Evolutionary conservation across 2,329 filamentous ascomycete genomes (phyloP).

Genomic region (Colletotrichum lini): DNA sequence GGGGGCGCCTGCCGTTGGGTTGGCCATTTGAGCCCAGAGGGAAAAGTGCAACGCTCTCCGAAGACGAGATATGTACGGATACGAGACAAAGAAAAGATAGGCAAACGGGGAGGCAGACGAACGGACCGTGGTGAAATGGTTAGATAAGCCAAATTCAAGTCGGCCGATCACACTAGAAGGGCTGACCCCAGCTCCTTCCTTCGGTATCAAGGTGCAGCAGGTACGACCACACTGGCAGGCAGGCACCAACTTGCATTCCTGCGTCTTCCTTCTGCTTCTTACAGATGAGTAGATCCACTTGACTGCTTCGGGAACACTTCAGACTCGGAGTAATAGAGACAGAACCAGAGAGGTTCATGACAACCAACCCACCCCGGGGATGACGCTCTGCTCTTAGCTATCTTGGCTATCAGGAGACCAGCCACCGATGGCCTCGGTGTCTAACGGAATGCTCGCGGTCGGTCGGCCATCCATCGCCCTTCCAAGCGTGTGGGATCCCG

Average conservation of each 20-base stretch:
- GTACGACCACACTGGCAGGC: not conserved
- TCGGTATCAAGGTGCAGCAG: not conserved
- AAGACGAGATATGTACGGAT: not conserved
- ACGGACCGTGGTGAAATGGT: not conserved
- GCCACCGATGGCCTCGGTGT: not conserved
- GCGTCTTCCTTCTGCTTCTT: not conserved
- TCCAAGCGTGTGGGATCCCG: constrained; percentile 13
- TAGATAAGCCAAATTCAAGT: constrained; percentile 27
- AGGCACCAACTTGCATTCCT: not conserved
- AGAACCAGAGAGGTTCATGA: too few relatives aligned
- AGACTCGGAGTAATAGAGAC: not conserved
- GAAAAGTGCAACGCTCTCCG: constrained; percentile 19
- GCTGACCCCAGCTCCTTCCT: constrained; percentile 6
- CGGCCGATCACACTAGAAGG: constrained; percentile 17
- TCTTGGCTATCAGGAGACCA: not conserved
- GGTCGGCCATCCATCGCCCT: not conserved
- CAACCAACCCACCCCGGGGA: not conserved
- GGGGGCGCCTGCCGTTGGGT: not conserved
- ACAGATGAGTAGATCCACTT: not conserved
- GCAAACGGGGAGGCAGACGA: not conserved
- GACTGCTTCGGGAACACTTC: not conserved
- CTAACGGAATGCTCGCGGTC: not conserved
- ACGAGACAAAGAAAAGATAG: not conserved
- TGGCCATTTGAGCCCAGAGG: constrained; percentile 1
- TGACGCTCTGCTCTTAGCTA: not conserved